These are phyloP conservation scores for Ustilago curta DNA, from an alignment of 1,284 basidiomycete genomes.

Conservation along the genomic window DNA sequence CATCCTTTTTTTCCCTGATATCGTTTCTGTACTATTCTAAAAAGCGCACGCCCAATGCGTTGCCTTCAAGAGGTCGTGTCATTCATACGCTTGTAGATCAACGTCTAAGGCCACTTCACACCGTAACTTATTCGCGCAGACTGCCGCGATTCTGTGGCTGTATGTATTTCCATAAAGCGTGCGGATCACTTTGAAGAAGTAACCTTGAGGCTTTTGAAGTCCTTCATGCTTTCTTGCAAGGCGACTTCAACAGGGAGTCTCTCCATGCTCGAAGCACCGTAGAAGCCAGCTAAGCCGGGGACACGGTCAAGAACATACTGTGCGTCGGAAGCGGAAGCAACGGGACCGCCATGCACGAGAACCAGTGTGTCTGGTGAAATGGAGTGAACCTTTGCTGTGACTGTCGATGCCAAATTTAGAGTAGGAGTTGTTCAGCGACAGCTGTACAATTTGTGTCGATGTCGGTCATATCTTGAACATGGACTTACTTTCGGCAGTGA, in stretches of 20 bases:
- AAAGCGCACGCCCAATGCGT: background rate
- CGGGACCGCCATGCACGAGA: constrained; percentile 47
- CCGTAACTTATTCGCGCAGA: background rate
- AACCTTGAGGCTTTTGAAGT: constrained; percentile 40
- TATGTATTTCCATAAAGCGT: background rate
- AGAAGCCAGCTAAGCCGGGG: constrained; percentile 44
- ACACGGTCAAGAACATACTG: constrained; percentile 47
- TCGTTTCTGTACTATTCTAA: constrained; percentile 3
- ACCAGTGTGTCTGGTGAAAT: constrained; percentile 41
- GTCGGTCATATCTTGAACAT: too few species aligned
- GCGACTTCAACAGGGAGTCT: constrained; percentile 48
- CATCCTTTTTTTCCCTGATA: background rate
- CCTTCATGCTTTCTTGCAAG: constrained; percentile 40
- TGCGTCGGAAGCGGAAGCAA: constrained; percentile 41
- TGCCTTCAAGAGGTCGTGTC: too few species aligned
- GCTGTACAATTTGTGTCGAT: background rate
- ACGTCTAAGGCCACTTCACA: background rate
- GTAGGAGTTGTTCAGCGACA: background rate
- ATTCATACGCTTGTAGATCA: too few species aligned
- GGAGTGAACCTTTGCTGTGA: constrained; percentile 32
- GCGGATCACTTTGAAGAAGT: constrained; percentile 1
- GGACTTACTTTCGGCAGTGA: constrained; percentile 40
- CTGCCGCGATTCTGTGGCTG: background rate
- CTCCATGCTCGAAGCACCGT: constrained; percentile 52
- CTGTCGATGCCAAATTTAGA: background rate